Base-by-base conservation (phyloP, 805 yeast genomes). In the Yamadazyma tumulicola region DNA sequence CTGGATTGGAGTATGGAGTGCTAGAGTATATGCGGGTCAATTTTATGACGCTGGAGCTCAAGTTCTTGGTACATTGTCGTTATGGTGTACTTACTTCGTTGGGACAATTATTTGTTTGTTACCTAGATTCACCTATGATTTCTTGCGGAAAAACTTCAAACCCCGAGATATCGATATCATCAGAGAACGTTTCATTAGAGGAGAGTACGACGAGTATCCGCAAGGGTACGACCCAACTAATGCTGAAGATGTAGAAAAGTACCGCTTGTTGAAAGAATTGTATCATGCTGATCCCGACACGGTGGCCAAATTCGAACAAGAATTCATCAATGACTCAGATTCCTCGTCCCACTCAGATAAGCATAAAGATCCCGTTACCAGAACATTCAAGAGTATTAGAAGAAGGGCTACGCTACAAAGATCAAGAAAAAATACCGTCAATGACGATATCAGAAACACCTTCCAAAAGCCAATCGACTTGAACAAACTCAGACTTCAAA, bases 1-100 rank as follows among this genome's bases (percentile, higher is more conserved):
- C 52, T 85, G 94, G 94, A 75, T 85, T 4, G 89, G 91, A n/a
- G 74, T 79, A 15, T 85, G 89, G 81, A 74, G 87, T 19, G 58
- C 77, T 4, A 55, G 72, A 18, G 42, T 59, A 2, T 57, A 63
- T 37, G 70, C 85, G 6, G 68, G 65, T 8, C 84, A 78, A 48
- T 80, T 79, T 47, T 85, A 76, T 57, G 67, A 72, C 39, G 75
- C 82, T 16, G 93, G 84, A 2, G 55, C 76, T 2, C 76, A 79
- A 47, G 68, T 72, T 21, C 78, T 77, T 45, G 86, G 88, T 13
- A 59, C 79, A 5, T 62, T 71, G 21, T 51, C 74, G 4, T 80
- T 78, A 52, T 85, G 94, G 94, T 75, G 79, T 28, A 65, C 72
- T 39, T 55, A 75, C 11, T 69, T 81, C 38, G 58, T 81, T 23